Percentiles rank a stretch among this genome's conserved stretches.
Evolutionary conservation across 2,329 filamentous ascomycete genomes (phyloP).

Genomic region (Alternaria arbusti): DNA sequence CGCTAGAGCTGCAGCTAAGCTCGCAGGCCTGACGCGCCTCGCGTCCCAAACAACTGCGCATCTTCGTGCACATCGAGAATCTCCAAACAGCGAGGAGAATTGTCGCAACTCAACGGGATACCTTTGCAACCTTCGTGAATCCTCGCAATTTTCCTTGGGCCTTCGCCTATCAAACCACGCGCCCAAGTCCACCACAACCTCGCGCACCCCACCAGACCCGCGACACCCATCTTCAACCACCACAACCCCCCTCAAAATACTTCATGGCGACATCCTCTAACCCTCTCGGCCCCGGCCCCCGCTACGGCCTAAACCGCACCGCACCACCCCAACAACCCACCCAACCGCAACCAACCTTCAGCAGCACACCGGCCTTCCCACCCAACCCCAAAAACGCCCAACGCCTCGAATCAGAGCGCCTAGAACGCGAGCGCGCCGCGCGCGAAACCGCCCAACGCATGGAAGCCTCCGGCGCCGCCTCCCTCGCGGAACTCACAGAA

Average conservation of each 20-base stretch:
- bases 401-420: slow-evolving; percentile 48
- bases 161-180: not conserved
- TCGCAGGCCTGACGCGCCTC: slow-evolving; percentile 24
- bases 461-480: slow-evolving; percentile 55
- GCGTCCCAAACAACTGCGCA: slow-evolving; percentile 21
- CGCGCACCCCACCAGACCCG: slow-evolving; percentile 8
- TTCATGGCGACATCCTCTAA: slow-evolving; percentile 60
- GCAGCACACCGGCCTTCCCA: slow-evolving; percentile 47
- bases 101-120: slow-evolving; percentile 6
- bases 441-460: slow-evolving; percentile 44
- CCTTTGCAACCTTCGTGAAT: not conserved
- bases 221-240: not conserved
- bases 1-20: slow-evolving; percentile 23
- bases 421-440: slow-evolving; percentile 52
- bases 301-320: slow-evolving; percentile 57
- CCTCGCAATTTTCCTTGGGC: not conserved
- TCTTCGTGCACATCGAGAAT: slow-evolving; percentile 5
- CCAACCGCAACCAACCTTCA: slow-evolving; percentile 34
- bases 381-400: slow-evolving; percentile 51
- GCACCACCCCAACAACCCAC: slow-evolving; percentile 14
- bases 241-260: not conserved
- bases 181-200: slow-evolving; percentile 1
- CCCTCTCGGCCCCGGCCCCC: slow-evolving; percentile 62
- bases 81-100: slow-evolving; percentile 13
- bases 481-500: slow-evolving; percentile 70